Conservation (phyloP, 2,329 filamentous ascomycete species). For the Alternaria arbusti region DNA sequence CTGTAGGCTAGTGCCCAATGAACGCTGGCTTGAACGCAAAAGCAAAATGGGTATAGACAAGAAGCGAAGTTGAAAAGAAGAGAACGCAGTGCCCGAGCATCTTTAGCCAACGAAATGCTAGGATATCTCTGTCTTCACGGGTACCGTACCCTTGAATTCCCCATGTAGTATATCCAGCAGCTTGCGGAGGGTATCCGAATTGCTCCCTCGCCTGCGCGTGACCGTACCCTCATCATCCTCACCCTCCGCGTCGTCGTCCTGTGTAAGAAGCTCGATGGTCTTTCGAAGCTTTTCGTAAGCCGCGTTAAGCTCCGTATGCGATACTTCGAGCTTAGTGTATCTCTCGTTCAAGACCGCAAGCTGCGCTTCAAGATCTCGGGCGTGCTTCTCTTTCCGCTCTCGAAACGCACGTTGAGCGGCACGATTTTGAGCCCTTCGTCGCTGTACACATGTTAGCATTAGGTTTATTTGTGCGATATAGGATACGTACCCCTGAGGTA, state of each 20-base stretch:
- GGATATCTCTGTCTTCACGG: constrained; percentile 31
- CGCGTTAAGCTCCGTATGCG: constrained; percentile 54
- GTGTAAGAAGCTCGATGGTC: constrained; percentile 47
- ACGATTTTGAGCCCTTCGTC: constrained; percentile 66
- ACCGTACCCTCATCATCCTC: constrained; percentile 34
- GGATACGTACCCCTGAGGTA: constrained; percentile 46
- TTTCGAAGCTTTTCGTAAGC: constrained; percentile 51
- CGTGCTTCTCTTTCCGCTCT: constrained; percentile 69
- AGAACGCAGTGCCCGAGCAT: background rate
- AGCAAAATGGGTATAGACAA: constrained; percentile 19
- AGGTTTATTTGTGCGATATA: background rate
- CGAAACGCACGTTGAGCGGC: constrained; percentile 67
- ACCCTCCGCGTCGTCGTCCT: constrained; percentile 41
- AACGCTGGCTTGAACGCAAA: constrained; percentile 9
- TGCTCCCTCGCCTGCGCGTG: constrained; percentile 32
- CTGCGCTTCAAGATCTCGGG: constrained; percentile 66
- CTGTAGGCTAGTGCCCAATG: constrained; percentile 20
- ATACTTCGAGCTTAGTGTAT: constrained; percentile 62
- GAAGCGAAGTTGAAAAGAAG: constrained; percentile 6
- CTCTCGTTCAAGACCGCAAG: constrained; percentile 61
- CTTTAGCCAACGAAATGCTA: background rate
- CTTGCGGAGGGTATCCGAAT: constrained; percentile 46
- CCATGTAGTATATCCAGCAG: constrained; percentile 49
- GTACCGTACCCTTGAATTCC: constrained; percentile 36
- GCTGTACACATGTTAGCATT: constrained; percentile 46